phyloP scores from a whole-genome alignment of 495 filamentous ascomycete species.

The Xylaria sp. region DNA sequence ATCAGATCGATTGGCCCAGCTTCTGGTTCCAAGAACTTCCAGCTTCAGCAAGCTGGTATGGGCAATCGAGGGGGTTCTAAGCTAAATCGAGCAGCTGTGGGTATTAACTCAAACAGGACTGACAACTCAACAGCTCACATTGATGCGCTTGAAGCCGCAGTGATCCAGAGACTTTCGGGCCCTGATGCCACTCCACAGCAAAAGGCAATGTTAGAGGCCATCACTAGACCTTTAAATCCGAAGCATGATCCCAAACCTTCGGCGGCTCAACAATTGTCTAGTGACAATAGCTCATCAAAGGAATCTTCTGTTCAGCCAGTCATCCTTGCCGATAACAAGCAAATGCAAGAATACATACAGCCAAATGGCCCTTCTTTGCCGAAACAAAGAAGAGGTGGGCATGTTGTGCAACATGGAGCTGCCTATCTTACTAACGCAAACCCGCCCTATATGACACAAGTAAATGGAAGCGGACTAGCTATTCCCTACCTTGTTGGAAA shows the following conservation, averaged over 20 bases:
- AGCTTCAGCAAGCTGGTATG: slow-evolving; percentile 24
- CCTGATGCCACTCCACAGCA: slow-evolving; percentile 18
- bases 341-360: neutral
- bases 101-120: slow-evolving; percentile 34
- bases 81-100: slow-evolving; percentile 24
- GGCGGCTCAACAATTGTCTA: slow-evolving; percentile 18
- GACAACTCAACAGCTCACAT: slow-evolving; percentile 19
- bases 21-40: slow-evolving; percentile 12
- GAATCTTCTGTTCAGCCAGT: neutral
- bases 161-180: slow-evolving; percentile 27
- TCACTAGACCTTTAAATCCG: slow-evolving; percentile 34
- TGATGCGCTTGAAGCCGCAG: slow-evolving; percentile 31
- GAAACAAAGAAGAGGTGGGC: slow-evolving; percentile 17
- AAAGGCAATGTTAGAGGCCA: slow-evolving; percentile 16
- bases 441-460: neutral
- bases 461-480: slow-evolving; percentile 12
- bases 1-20: slow-evolving; percentile 24
- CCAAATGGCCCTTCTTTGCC: neutral
- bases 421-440: neutral
- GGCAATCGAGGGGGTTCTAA: slow-evolving; percentile 12
- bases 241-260: slow-evolving; percentile 36
- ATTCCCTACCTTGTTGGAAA: slow-evolving; percentile 55
- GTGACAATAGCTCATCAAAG: slow-evolving; percentile 20
- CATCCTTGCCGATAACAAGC: neutral
- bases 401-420: slow-evolving; percentile 4